These are phyloP conservation scores for Podila horticola DNA, from an alignment of 192 early-diverging fungal species.

Conservation along the genomic window DNA sequence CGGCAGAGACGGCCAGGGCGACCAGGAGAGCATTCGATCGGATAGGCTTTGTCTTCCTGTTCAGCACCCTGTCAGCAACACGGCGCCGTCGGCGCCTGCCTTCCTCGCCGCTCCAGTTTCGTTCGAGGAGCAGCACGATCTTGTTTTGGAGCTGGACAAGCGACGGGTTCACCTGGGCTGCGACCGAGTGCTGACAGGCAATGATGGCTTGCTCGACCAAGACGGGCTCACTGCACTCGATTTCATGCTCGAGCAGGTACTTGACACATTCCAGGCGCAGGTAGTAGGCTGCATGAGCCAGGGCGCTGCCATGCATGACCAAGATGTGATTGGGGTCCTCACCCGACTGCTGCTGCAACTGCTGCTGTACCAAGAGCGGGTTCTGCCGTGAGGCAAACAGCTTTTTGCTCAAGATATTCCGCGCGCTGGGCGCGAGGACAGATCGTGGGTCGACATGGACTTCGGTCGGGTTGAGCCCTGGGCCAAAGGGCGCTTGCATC, in stretches of 20 bases:
- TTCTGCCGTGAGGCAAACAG: conserved; percentile 2
- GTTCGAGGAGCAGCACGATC: conserved; percentile 27
- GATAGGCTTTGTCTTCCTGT: conserved; percentile 25
- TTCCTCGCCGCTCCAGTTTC: conserved; percentile 25
- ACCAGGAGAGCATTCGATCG: conserved; percentile 19
- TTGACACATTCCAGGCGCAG: conserved; percentile 20
- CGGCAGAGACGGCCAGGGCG: conserved; percentile 16
- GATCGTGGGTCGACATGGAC: conserved; percentile 26
- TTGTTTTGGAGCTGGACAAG: conserved; percentile 11
- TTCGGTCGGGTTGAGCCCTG: conserved; percentile 34
- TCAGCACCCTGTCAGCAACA: conserved; percentile 35
- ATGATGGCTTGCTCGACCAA: conserved; percentile 38
- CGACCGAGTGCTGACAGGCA: conserved; percentile 31
- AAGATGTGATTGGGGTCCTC: conserved; percentile 43
- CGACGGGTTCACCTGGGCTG: conserved; percentile 33
- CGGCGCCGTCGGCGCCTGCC: conserved; percentile 12
- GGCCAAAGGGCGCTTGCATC: conserved; percentile 43
- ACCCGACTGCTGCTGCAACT: neutral
- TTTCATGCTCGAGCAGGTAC: conserved; percentile 42
- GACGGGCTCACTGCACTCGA: conserved; percentile 41
- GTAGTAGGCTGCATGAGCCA: conserved; percentile 41
- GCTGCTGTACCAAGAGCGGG: neutral
- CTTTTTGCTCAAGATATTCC: conserved; percentile 7
- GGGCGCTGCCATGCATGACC: conserved; percentile 34
- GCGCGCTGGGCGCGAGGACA: neutral